Evolutionary conservation across 305 asterid genomes (phyloP).

Genomic region (Ilex paraguariensis): DNA sequence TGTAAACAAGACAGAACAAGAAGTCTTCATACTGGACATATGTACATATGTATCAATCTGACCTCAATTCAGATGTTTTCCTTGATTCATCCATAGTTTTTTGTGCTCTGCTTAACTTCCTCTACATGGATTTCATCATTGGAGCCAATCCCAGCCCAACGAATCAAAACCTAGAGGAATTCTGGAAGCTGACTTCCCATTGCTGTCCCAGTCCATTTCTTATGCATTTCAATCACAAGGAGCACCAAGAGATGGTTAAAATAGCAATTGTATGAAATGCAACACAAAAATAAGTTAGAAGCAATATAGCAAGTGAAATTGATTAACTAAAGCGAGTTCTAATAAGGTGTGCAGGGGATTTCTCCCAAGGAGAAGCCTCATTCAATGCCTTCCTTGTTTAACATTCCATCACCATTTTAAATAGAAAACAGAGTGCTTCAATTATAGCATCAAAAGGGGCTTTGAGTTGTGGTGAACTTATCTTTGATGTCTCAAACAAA

Average conservation of each 20-base stretch:
- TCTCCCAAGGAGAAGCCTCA: conserved; percentile 43
- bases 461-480: conserved; percentile 30
- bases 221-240: conserved; percentile 32
- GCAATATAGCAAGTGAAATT: conserved; percentile 4
- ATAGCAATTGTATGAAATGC: not conserved
- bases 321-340: conserved; percentile 37
- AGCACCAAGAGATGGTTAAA: not conserved
- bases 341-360: conserved; percentile 47
- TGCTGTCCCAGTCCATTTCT: conserved; percentile 54
- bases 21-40: no score
- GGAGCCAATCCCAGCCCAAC: conserved; percentile 42
- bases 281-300: not conserved
- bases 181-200: conserved; percentile 52
- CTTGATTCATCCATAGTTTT: not conserved
- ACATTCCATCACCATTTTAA: conserved; percentile 41
- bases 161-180: conserved; percentile 35
- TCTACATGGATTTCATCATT: conserved; percentile 23
- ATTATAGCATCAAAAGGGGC: conserved; percentile 32
- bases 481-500: conserved; percentile 30
- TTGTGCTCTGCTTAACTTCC: conserved; percentile 9
- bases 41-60: not conserved
- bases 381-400: conserved; percentile 45
- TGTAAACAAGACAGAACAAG: no score
- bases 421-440: conserved; percentile 48
- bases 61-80: not conserved